Conservation (phyloP, 2,329 filamentous ascomycete genomes). For the Aspergillus sojae region DNA sequence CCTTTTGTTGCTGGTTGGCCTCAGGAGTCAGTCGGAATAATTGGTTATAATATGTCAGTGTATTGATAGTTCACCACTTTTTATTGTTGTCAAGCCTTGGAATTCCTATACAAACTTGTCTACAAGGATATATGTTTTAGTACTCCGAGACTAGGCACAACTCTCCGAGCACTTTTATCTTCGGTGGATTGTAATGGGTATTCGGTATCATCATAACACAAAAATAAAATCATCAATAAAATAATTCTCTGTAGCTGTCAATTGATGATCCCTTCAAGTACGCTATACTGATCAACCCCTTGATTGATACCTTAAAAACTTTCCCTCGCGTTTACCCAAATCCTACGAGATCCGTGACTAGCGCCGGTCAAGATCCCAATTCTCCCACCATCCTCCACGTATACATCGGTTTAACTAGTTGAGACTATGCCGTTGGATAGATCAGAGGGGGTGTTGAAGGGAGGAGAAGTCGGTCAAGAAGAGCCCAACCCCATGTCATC, state of each 20-base stretch:
- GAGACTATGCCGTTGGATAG: conserved; percentile 10
- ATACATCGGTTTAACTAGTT: background rate
- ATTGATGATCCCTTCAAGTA: background rate
- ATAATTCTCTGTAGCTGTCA: background rate
- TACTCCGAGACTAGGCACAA: background rate
- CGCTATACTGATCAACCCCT: background rate
- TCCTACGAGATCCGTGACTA: background rate
- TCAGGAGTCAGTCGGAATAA: background rate
- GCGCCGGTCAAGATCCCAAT: conserved; percentile 3
- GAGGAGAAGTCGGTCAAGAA: conserved; percentile 15
- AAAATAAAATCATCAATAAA: background rate
- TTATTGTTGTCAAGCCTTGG: background rate
- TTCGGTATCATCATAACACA: background rate
- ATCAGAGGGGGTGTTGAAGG: conserved; percentile 10
- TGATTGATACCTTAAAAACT: background rate
- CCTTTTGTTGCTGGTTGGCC: background rate
- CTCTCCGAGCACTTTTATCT: background rate
- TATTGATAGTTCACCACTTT: background rate
- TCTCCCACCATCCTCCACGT: conserved; percentile 4
- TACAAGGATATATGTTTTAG: background rate
- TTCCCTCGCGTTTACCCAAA: background rate
- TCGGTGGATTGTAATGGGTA: too few species aligned
- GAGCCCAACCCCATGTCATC: conserved; percentile 10
- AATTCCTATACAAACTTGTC: background rate
- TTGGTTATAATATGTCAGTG: background rate